Evolutionary conservation across 441 rosid species (phyloP).

Genomic region (Aleurites moluccanus): DNA sequence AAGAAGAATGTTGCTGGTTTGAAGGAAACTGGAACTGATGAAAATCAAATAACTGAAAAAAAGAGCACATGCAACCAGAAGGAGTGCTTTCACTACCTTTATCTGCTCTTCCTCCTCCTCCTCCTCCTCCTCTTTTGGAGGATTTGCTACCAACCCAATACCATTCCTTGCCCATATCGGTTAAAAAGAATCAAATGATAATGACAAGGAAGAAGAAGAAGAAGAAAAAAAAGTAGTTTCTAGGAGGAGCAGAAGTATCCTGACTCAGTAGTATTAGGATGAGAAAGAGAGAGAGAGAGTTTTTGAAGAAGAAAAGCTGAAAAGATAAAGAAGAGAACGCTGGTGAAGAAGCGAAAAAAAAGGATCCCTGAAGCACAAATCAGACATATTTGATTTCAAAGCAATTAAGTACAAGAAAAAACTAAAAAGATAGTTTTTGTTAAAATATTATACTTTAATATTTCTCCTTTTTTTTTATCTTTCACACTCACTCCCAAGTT

Average conservation of each 20-base stretch:
- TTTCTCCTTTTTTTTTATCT: neutral
- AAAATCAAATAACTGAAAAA: slow-evolving; percentile 73
- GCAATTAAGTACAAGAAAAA: slow-evolving; percentile 20
- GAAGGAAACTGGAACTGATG: slow-evolving; percentile 51
- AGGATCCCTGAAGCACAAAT: slow-evolving; percentile 40
- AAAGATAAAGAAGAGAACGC: slow-evolving; percentile 10
- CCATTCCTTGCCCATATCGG: slow-evolving; percentile 61
- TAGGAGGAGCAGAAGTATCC: slow-evolving; percentile 13
- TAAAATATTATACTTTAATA: neutral
- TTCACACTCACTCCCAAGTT: slow-evolving; percentile 22
- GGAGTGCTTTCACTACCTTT: slow-evolving; percentile 22
- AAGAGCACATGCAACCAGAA: slow-evolving; percentile 77
- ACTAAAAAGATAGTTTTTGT: neutral
- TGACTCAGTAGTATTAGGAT: neutral
- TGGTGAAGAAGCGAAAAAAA: slow-evolving; percentile 34
- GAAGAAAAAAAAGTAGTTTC: slow-evolving; percentile 5
- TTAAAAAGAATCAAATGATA: neutral
- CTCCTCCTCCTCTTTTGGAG: slow-evolving; percentile 31
- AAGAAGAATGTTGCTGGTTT: slow-evolving; percentile 30
- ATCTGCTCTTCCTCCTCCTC: slow-evolving; percentile 9
- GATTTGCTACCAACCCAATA: slow-evolving; percentile 41
- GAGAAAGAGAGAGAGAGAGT: neutral
- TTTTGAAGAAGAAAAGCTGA: slow-evolving; percentile 14
- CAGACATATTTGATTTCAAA: slow-evolving; percentile 17
- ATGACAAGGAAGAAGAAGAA: slow-evolving; percentile 13